phyloP scores from a whole-genome alignment of 2,329 filamentous ascomycete genomes.

The Blumeria hordei region DNA sequence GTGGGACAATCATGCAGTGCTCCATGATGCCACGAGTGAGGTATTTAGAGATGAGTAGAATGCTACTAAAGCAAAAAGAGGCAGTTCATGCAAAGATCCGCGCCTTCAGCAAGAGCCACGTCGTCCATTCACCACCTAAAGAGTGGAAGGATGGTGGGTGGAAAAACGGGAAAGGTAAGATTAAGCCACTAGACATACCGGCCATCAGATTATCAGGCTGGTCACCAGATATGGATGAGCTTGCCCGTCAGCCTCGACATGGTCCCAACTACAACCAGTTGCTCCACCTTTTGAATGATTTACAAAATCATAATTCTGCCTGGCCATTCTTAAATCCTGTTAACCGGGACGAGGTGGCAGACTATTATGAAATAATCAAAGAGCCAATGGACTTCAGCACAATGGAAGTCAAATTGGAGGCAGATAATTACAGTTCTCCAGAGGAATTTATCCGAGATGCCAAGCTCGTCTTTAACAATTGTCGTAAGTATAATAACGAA shows the following conservation, averaged over 20 bases:
- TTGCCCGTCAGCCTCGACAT: constrained; percentile 81
- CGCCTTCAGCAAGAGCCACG: constrained; percentile 69
- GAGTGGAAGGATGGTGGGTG: constrained; percentile 67
- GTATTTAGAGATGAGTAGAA: constrained; percentile 76
- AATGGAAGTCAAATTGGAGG: constrained; percentile 89
- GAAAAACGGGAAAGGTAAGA: constrained; percentile 47
- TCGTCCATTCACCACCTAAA: constrained; percentile 62
- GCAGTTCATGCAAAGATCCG: constrained; percentile 86
- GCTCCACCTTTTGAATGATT: constrained; percentile 73
- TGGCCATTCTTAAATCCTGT: constrained; percentile 94
- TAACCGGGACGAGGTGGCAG: constrained; percentile 86
- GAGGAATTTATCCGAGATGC: constrained; percentile 86
- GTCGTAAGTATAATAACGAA: constrained; percentile 88
- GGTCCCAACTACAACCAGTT: constrained; percentile 92
- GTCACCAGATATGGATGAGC: constrained; percentile 93
- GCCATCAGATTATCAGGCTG: constrained; percentile 84
- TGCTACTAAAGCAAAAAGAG: constrained; percentile 95
- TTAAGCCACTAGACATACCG: constrained; percentile 67
- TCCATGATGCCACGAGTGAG: constrained; percentile 88
- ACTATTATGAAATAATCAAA: constrained; percentile 97
- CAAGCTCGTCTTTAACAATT: constrained; percentile 79
- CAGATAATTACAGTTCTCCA: constrained; percentile 71
- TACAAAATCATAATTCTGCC: constrained; percentile 77
- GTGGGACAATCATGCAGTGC: constrained; percentile 97
- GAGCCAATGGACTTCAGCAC: constrained; percentile 91